These are phyloP conservation scores for Immersiporthe knoxdaviesiana DNA, from an alignment of 2,329 filamentous ascomycete genomes.

Conservation along the genomic window DNA sequence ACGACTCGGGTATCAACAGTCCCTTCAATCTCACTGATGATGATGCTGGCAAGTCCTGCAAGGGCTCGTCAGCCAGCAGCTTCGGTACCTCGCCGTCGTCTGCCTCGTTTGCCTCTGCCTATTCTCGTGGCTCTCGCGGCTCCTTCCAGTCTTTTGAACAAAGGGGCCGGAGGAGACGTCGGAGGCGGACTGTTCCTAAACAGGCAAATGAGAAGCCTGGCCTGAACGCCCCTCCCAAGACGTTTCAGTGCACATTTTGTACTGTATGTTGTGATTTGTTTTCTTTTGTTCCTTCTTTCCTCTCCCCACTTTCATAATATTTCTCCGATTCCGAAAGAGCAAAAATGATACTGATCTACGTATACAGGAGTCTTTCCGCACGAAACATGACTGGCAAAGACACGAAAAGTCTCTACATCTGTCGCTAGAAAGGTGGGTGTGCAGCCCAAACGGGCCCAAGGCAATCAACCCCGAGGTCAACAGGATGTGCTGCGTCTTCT, in stretches of 20 bases:
- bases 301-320: not conserved
- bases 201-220: slow-evolving; percentile 41
- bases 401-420: slow-evolving; percentile 71
- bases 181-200: slow-evolving; percentile 48
- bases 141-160: slow-evolving; percentile 51
- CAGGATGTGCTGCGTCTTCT: slow-evolving; percentile 61
- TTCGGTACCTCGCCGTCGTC: slow-evolving; percentile 64
- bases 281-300: too few species aligned
- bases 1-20: slow-evolving; percentile 60
- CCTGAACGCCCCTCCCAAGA: slow-evolving; percentile 52
- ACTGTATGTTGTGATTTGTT: slow-evolving; percentile 41
- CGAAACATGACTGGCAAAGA: slow-evolving; percentile 71
- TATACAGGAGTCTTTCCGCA: slow-evolving; percentile 60
- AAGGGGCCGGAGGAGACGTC: slow-evolving; percentile 54
- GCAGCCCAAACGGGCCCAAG: slow-evolving; percentile 59
- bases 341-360: slow-evolving; percentile 1
- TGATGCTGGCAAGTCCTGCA: slow-evolving; percentile 61
- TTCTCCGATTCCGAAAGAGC: too few species aligned
- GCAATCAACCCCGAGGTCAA: slow-evolving; percentile 64
- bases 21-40: slow-evolving; percentile 63
- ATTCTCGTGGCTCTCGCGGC: slow-evolving; percentile 60
- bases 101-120: slow-evolving; percentile 61
- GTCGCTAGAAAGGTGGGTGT: slow-evolving; percentile 69
- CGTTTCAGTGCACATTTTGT: slow-evolving; percentile 70
- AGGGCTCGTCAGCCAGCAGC: slow-evolving; percentile 63